Evolutionary conservation across 345 rosid species (phyloP).

Genomic region (Bruguiera gymnorhiza): DNA sequence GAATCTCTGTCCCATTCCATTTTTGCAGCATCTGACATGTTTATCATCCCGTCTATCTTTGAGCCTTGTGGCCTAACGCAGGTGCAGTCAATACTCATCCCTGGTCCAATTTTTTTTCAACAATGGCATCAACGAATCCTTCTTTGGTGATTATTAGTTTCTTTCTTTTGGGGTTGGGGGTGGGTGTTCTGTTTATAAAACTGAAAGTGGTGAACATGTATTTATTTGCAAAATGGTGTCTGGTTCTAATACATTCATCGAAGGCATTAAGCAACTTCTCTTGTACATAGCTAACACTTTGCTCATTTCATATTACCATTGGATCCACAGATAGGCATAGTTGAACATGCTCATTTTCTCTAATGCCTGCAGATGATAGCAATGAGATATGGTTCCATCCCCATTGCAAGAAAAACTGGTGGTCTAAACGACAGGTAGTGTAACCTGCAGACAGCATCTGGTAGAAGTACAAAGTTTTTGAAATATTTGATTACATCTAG

Average conservation of each 20-base stretch:
- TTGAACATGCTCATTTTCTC: background rate
- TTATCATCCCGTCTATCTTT: constrained; percentile 91
- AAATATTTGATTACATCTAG: too few relatives aligned
- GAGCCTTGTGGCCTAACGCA: constrained; percentile 99
- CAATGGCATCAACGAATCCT: background rate
- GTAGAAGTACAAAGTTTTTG: too few relatives aligned
- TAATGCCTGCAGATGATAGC: constrained; percentile 69
- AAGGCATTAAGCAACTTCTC: background rate
- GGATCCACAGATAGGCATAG: background rate
- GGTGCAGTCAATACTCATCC: constrained; percentile 38
- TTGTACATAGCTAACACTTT: background rate
- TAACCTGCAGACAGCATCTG: background rate
- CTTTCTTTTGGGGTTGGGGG: too few relatives aligned
- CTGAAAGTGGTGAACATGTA: background rate
- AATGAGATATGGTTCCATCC: constrained; percentile 88
- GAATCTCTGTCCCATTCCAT: constrained; percentile 84
- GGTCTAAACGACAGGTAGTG: constrained; percentile 88
- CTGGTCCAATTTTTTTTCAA: constrained; percentile 7
- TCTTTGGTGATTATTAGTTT: too few relatives aligned
- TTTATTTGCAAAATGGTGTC: background rate
- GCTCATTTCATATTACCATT: background rate
- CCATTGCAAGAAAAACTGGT: constrained; percentile 85
- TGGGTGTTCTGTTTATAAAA: background rate
- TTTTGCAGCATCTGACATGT: constrained; percentile 85
- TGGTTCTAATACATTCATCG: background rate